Conservation (phyloP, 805 yeast genomes). For the Nakazawaea siamensis region DNA sequence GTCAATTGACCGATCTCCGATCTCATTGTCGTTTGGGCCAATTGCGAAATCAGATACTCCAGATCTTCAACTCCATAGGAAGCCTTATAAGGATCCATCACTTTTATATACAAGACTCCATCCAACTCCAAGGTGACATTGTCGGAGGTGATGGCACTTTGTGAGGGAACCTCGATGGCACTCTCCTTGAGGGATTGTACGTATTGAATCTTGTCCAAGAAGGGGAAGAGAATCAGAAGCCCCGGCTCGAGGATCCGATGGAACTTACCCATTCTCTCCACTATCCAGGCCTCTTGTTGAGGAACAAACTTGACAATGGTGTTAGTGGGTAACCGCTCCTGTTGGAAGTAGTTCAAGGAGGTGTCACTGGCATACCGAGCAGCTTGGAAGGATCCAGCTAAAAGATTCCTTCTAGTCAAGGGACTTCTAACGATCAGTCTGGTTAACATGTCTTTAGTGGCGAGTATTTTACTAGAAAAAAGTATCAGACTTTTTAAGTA, state of each 20-base stretch:
- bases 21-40: conserved; percentile 89
- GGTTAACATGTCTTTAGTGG: too few relatives aligned
- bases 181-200: conserved; percentile 78
- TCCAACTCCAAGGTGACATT: conserved; percentile 81
- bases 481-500: too few relatives aligned
- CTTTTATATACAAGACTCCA: conserved; percentile 73
- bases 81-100: conserved; percentile 77
- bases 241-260: conserved; percentile 67
- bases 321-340: conserved; percentile 61
- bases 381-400: too few relatives aligned
- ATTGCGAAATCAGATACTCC: conserved; percentile 74
- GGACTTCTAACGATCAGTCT: too few relatives aligned
- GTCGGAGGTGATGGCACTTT: conserved; percentile 79
- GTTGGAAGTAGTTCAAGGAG: conserved; percentile 48
- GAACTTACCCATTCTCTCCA: conserved; percentile 86
- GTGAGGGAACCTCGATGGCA: conserved; percentile 81
- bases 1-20: conserved; percentile 81
- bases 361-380: background rate
- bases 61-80: conserved; percentile 86
- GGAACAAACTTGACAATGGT: conserved; percentile 76
- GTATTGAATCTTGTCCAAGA: conserved; percentile 68
- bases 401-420: too few relatives aligned
- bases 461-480: too few relatives aligned
- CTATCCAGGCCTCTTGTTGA: conserved; percentile 87
- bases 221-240: conserved; percentile 61